phyloP scores from a whole-genome alignment of 352 stramenopile genomes.

The Phytophthora pistaciae region DNA sequence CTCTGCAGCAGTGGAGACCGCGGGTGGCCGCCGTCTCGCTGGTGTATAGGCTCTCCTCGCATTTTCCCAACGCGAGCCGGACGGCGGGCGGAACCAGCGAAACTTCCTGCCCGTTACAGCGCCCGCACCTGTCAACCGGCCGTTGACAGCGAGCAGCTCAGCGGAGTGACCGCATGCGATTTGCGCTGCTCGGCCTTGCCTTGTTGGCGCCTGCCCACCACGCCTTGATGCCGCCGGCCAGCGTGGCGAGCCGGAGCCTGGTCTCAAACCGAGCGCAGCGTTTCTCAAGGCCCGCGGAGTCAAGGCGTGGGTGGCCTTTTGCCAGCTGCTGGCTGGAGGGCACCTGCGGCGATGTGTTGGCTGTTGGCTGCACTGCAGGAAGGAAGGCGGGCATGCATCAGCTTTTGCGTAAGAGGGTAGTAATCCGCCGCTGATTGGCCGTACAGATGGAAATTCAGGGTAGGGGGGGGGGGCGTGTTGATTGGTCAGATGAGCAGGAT shows the following conservation, averaged over 20 bases:
- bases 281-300: constrained; percentile 22
- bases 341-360: constrained; percentile 9
- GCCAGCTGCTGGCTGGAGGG: constrained; percentile 12
- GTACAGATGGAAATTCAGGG: not conserved
- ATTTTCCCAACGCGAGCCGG: not conserved
- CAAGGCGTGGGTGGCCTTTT: constrained; percentile 2
- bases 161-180: constrained; percentile 11
- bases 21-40: not conserved
- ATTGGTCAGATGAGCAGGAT: not conserved
- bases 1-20: not conserved
- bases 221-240: not conserved
- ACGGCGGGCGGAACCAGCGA: not conserved
- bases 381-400: not conserved
- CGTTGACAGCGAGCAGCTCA: not conserved
- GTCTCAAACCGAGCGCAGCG: not conserved
- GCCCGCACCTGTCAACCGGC: constrained; percentile 6
- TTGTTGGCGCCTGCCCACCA: too few species aligned
- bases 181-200: constrained; percentile 1
- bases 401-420: not conserved
- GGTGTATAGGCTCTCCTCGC: not conserved
- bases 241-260: constrained; percentile 13
- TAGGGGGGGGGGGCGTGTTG: not conserved
- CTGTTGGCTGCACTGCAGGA: not conserved
- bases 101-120: constrained; percentile 1
- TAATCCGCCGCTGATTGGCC: not conserved